A percentile compares a stretch with the other conserved stretches of the same genome.
phyloP scores from a whole-genome alignment of 2,329 filamentous ascomycete genomes.

The Alternaria angustiovoidea region DNA sequence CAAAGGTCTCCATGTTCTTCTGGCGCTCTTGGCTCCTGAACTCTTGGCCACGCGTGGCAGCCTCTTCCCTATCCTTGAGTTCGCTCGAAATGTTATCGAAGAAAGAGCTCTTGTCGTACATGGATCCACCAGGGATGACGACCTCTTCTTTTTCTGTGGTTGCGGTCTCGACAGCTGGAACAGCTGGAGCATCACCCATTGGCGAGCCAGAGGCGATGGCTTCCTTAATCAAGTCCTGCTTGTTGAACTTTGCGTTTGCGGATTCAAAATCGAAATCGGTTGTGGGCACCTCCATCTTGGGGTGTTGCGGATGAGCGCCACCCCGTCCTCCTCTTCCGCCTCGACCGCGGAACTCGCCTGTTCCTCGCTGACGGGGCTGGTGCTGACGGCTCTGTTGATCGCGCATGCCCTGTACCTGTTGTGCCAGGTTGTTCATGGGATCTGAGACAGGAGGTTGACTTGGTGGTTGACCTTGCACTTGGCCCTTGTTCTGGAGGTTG shows the following conservation, averaged over 20 bases:
- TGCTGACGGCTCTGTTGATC: constrained; percentile 64
- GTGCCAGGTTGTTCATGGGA: constrained; percentile 74
- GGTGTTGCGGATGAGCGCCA: constrained; percentile 46
- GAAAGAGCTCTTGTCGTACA: constrained; percentile 90
- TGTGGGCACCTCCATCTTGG: constrained; percentile 86
- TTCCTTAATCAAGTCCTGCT: constrained; percentile 87
- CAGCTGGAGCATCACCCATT: constrained; percentile 55
- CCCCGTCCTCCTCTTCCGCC: constrained; percentile 59
- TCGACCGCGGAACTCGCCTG: constrained; percentile 53
- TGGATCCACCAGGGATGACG: constrained; percentile 54
- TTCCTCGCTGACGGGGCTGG: constrained; percentile 57
- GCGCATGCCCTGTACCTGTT: constrained; percentile 80
- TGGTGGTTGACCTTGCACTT: constrained; percentile 27
- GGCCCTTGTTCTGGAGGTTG: constrained; percentile 44
- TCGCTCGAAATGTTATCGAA: constrained; percentile 99
- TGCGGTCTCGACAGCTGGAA: constrained; percentile 42
- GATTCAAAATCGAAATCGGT: constrained; percentile 92
- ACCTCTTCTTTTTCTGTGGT: constrained; percentile 57
- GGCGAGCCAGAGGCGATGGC: constrained; percentile 82
- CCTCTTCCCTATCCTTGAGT: constrained; percentile 84
- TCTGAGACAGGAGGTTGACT: constrained; percentile 33
- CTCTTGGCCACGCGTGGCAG: constrained; percentile 73
- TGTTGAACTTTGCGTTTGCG: constrained; percentile 88
- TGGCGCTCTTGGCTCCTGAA: constrained; percentile 93
- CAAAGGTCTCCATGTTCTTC: constrained; percentile 97